Conservation (phyloP, 345 rosid species). For the Eutrema yunnanense region DNA sequence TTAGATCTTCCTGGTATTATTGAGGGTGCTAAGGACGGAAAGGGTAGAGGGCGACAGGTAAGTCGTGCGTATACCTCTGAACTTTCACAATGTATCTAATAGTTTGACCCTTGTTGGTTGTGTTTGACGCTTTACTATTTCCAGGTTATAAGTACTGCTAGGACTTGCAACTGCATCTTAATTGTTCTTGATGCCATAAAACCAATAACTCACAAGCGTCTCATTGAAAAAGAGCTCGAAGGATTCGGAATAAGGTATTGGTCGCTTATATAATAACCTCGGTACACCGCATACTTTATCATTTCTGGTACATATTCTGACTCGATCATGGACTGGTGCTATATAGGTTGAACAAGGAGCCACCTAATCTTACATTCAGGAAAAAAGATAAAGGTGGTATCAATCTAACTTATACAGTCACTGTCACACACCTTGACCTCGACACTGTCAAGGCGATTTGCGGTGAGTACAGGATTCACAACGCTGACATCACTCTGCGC, state of each 20-base stretch:
- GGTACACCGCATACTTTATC: background rate
- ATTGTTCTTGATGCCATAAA: constrained; percentile 98
- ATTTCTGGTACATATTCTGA: background rate
- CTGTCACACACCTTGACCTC: constrained; percentile 82
- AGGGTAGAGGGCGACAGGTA: constrained; percentile 98
- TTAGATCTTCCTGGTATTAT: constrained; percentile 98
- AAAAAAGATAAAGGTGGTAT: constrained; percentile 99
- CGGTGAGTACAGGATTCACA: constrained; percentile 92
- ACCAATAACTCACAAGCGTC: constrained; percentile 97
- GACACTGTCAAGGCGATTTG: constrained; percentile 98
- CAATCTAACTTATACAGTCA: constrained; percentile 78
- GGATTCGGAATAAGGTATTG: constrained; percentile 97
- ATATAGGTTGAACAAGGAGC: constrained; percentile 94
- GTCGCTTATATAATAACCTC: background rate
- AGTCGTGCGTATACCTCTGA: background rate
- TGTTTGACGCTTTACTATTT: constrained; percentile 7
- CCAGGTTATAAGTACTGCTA: constrained; percentile 96
- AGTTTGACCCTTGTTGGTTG: background rate
- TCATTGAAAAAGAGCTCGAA: constrained; percentile 97
- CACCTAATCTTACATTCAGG: constrained; percentile 94
- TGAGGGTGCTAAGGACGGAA: constrained; percentile 99
- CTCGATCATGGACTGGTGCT: constrained; percentile 4
- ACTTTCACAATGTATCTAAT: background rate
- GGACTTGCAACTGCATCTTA: constrained; percentile 81
- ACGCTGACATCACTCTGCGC: constrained; percentile 91